Evolutionary conservation across 306 rosid species (phyloP), one percentile per base, ranked within the genome.

Genomic region (Gillenia trifoliata): DNA sequence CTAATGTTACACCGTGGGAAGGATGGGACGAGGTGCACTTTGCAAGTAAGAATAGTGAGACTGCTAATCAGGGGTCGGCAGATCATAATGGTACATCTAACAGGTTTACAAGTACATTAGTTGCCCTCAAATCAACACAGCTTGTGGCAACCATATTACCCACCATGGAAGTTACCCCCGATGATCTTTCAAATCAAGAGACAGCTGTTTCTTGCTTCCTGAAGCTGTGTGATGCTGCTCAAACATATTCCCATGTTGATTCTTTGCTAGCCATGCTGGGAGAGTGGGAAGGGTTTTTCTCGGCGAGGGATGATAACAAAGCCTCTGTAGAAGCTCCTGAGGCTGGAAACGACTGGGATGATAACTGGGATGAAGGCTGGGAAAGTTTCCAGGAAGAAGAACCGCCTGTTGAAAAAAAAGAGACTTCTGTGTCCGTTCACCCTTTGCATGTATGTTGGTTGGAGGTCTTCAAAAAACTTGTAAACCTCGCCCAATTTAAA

Each of bases 341-440:
- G 33, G 82, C 79, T 75, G 95, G 87, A 75, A 89, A 89, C 84
- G 90, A 83, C 79, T 94, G 99, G 99, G 79, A n/a, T 73, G 96
- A 94, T 79, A 82, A 80, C 77, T 94, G 99, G 99, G 98, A 94
- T 11, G 99, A 94, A 76, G 96, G 98, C 63, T 94, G 99, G 99
- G 99, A 94, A 82, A 94, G 88, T 80, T 93, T 94, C 64, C 97
- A 90, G 85, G 97, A 89, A 69, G 69, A 74, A 41, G 92, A 86
- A 70, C 83, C 82, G 64, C 77, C 76, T 9, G 88, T 81, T 80
- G 82, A 85, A 73, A 89, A 86, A 74, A 85, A 72, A 68, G 74
- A 45, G 65, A 83, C 54, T 34, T 30, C 81, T 47, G n/a, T 68
- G 71, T 70, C 82, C 55, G 75, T 88, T 75, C 91, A 92, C 85